A percentile compares a stretch with the other conserved stretches of the same genome.
phyloP scores from a whole-genome alignment of 805 yeast genomes.

The Kazachstania kunashirensis region DNA sequence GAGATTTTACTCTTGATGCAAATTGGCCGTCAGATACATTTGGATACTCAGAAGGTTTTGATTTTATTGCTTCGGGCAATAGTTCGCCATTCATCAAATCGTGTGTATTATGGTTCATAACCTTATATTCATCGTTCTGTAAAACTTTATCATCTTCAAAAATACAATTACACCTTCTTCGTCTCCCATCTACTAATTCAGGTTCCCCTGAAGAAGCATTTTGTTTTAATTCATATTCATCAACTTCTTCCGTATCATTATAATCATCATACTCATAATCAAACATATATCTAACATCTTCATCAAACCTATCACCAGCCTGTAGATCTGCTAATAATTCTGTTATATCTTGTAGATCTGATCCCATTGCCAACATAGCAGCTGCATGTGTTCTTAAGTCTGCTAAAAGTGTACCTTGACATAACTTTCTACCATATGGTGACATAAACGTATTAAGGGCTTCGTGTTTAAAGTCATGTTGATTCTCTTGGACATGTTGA shows the following conservation, averaged over 20 bases:
- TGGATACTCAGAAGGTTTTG: neutral
- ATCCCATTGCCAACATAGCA: conserved; percentile 42
- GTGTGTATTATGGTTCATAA: neutral
- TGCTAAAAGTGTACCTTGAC: conserved; percentile 49
- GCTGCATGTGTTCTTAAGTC: conserved; percentile 53
- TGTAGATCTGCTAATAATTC: conserved; percentile 47
- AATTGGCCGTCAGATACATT: neutral
- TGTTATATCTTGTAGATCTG: conserved; percentile 40
- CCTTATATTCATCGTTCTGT: conserved; percentile 17
- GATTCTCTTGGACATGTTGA: conserved; percentile 33
- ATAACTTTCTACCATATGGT: conserved; percentile 54
- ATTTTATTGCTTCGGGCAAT: neutral
- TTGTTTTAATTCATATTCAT: conserved; percentile 8
- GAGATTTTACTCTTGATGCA: conserved; percentile 31
- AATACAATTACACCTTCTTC: conserved; percentile 30
- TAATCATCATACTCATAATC: conserved; percentile 44
- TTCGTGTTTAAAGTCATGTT: conserved; percentile 51
- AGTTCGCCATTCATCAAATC: neutral
- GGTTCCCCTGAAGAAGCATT: neutral
- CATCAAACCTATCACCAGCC: conserved; percentile 56
- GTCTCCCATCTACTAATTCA: too few relatives aligned
- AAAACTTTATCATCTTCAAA: conserved; percentile 29
- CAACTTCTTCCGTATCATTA: conserved; percentile 28
- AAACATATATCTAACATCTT: conserved; percentile 53
- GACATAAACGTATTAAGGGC: conserved; percentile 52